A percentile compares a stretch with the other conserved stretches of the same genome.
Evolutionary conservation across 2,329 filamentous ascomycete genomes (phyloP).

Genomic region (Diaporthe sp.): DNA sequence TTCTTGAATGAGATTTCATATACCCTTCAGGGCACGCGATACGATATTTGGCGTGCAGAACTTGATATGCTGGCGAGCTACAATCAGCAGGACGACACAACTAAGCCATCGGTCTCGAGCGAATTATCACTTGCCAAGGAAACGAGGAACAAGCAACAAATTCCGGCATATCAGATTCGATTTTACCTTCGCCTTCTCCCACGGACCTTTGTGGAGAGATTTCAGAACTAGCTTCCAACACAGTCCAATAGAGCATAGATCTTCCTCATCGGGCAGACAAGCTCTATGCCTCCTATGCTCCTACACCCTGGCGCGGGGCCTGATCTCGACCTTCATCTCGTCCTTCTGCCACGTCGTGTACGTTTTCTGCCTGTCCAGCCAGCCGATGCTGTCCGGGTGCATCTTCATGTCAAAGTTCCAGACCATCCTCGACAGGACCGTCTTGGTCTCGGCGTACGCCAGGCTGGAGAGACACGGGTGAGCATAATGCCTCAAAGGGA

Average conservation of each 20-base stretch:
- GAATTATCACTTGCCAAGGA: too few relatives aligned
- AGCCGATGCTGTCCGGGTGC: constrained; percentile 24
- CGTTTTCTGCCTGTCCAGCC: constrained; percentile 35
- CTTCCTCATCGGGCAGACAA: background rate
- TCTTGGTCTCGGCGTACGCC: constrained; percentile 49
- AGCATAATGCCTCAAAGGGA: background rate
- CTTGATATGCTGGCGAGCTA: background rate
- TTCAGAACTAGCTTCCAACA: background rate
- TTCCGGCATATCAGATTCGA: background rate
- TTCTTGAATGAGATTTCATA: constrained; percentile 6
- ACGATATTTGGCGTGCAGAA: background rate
- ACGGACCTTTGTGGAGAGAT: background rate
- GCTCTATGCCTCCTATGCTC: background rate
- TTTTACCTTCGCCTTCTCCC: background rate
- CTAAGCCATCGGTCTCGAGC: background rate
- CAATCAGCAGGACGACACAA: background rate
- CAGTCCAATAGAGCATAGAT: background rate
- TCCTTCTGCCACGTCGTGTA: constrained; percentile 37
- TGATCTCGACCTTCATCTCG: constrained; percentile 33
- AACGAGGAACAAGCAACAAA: background rate
- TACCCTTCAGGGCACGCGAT: constrained; percentile 20
- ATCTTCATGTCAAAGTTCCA: constrained; percentile 48
- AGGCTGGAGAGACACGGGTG: constrained; percentile 28
- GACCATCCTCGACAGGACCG: constrained; percentile 47
- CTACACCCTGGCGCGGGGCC: constrained; percentile 9